A percentile compares a stretch with the other conserved stretches of the same genome.
Conservation (phyloP, 495 filamentous ascomycete genomes). For the Hypoxylon rickii region DNA sequence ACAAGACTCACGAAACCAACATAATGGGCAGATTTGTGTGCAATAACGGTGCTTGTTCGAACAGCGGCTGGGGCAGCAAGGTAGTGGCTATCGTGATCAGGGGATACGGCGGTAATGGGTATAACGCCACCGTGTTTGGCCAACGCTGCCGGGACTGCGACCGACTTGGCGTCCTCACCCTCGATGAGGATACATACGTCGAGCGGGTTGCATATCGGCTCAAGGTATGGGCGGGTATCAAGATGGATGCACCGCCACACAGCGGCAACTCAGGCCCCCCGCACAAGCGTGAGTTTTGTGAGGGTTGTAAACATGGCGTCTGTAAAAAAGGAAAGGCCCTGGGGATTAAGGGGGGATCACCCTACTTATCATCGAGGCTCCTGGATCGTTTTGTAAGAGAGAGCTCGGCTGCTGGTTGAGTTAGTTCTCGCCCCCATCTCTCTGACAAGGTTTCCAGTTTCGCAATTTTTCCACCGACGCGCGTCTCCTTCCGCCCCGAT, state of each 20-base stretch:
- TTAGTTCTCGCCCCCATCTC: too few species aligned
- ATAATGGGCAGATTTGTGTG: constrained; percentile 38
- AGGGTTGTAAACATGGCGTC: constrained; percentile 29
- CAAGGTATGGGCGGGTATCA: constrained; percentile 38
- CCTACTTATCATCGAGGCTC: too few species aligned
- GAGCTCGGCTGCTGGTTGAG: too few species aligned
- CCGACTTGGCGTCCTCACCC: constrained; percentile 23
- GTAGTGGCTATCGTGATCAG: constrained; percentile 35
- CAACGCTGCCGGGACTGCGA: constrained; percentile 36
- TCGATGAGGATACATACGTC: constrained; percentile 36
- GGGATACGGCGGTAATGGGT: constrained; percentile 29
- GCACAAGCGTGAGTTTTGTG: constrained; percentile 33
- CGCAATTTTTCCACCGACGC: too few species aligned
- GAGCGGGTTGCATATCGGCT: constrained; percentile 38
- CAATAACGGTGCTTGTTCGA: constrained; percentile 21
- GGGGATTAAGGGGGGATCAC: neutral
- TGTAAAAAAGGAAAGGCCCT: too few species aligned
- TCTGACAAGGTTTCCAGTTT: too few species aligned
- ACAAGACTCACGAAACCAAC: constrained; percentile 24
- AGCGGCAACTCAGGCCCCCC: neutral
- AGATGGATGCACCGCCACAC: constrained; percentile 6
- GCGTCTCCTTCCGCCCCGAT: too few species aligned
- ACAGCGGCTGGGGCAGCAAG: constrained; percentile 37
- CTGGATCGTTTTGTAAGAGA: too few species aligned
- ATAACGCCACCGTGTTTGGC: constrained; percentile 38